These are phyloP conservation scores for Apiotrichum montevideense DNA, from an alignment of 1,284 basidiomycete genomes.

Conservation along the genomic window DNA sequence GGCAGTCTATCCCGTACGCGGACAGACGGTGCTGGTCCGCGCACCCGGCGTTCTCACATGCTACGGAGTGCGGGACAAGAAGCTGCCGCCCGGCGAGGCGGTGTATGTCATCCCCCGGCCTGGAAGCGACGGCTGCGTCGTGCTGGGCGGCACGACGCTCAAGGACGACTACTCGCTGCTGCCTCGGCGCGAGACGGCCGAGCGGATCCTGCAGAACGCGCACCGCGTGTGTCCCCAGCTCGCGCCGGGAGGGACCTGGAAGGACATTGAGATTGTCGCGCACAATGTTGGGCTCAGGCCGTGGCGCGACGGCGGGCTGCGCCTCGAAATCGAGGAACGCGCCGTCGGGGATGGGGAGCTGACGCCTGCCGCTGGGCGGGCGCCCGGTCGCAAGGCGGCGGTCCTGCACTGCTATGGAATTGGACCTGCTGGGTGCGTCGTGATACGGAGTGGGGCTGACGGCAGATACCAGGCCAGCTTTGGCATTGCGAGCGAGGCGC, in stretches of 20 bases:
- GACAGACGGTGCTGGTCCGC: slow-evolving; percentile 72
- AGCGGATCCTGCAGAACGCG: slow-evolving; percentile 45
- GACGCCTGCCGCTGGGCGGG: slow-evolving; percentile 61
- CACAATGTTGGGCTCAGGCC: slow-evolving; percentile 69
- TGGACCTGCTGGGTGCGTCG: slow-evolving; percentile 41
- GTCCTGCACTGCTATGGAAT: slow-evolving; percentile 68
- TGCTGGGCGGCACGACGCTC: slow-evolving; percentile 41
- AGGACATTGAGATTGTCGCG: slow-evolving; percentile 51
- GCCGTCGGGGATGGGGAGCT: slow-evolving; percentile 40
- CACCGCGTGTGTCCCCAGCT: slow-evolving; percentile 43
- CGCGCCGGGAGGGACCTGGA: slow-evolving; percentile 36
- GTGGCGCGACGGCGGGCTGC: slow-evolving; percentile 59
- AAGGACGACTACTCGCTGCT: slow-evolving; percentile 34
- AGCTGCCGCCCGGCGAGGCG: slow-evolving; percentile 6
- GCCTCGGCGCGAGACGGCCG: slow-evolving; percentile 29
- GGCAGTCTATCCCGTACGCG: slow-evolving; percentile 68
- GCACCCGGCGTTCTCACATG: slow-evolving; percentile 52
- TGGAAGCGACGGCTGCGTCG: slow-evolving; percentile 41
- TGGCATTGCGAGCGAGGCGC: slow-evolving; percentile 43
- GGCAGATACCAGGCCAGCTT: slow-evolving; percentile 41
- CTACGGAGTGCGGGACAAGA: slow-evolving; percentile 17
- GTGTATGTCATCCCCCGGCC: slow-evolving; percentile 49
- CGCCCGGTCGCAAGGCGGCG: slow-evolving; percentile 34
- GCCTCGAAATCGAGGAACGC: slow-evolving; percentile 59
- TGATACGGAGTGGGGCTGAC: neutral